Evolutionary conservation across 2,329 filamentous ascomycete species (phyloP).

Genomic region (Stylonectria norvegica): DNA sequence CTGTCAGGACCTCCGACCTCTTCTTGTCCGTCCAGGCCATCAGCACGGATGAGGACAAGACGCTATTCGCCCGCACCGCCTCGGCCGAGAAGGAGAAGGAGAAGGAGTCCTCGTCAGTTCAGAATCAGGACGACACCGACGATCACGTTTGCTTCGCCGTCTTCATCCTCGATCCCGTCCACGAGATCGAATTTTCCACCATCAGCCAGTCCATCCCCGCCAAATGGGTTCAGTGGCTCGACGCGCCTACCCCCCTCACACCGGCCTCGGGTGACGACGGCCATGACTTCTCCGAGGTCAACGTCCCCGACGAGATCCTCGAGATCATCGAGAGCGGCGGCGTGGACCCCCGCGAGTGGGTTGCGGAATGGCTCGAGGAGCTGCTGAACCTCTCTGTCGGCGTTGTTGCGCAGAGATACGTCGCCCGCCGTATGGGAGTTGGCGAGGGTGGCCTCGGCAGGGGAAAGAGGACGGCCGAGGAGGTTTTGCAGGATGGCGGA

Average conservation of each 20-base stretch:
- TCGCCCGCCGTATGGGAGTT: constrained; percentile 92
- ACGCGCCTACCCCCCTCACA: constrained; percentile 62
- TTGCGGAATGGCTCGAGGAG: constrained; percentile 96
- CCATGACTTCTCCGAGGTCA: constrained; percentile 34
- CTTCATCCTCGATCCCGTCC: constrained; percentile 82
- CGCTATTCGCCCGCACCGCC: constrained; percentile 63
- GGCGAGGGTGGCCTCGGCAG: constrained; percentile 69
- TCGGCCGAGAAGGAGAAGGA: constrained; percentile 52
- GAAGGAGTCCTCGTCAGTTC: constrained; percentile 50
- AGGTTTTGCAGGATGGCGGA: constrained; percentile 53
- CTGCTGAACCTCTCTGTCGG: constrained; percentile 73
- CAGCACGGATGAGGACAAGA: constrained; percentile 57
- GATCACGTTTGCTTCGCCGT: constrained; percentile 70
- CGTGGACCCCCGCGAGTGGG: constrained; percentile 94
- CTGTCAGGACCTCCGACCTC: constrained; percentile 87
- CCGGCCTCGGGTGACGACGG: constrained; percentile 51
- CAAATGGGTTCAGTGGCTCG: constrained; percentile 88
- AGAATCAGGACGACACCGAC: constrained; percentile 52
- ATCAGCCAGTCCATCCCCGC: constrained; percentile 79
- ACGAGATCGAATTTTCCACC: constrained; percentile 81
- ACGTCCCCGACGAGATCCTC: constrained; percentile 74
- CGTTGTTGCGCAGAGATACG: constrained; percentile 89
- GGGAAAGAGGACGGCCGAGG: constrained; percentile 59
- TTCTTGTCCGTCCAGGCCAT: constrained; percentile 95
- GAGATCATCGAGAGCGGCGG: constrained; percentile 73